Evolutionary conservation across 192 early-diverging fungal genomes (phyloP), one percentile per base, ranked within the genome.

Genomic region (Rhizophagus clarus): DNA sequence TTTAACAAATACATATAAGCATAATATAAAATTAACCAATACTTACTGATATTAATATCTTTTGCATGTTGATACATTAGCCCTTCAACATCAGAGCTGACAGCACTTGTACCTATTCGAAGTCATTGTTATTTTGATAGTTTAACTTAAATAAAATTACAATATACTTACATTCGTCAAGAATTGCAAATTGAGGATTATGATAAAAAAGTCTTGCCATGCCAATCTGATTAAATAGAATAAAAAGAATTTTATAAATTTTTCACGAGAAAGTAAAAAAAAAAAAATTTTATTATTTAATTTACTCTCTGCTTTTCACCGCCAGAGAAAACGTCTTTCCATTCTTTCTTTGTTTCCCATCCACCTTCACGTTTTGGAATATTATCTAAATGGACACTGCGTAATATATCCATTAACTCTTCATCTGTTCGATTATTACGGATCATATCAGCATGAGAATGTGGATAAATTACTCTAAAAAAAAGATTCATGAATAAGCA

Each of bases 151-250:
- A 6, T 17, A 60, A 29, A 17, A 51, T 8, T 73, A 6, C 24
- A 1, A 78, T 2, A 31, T 42, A 90, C 29, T 94, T 95, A 84
- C 95, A 96, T 89, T 99, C 98, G 86, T 98, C 97, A 84, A 99
- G 88, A 82, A 99, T 95, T 37, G 97, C 98, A 87, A 91, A 99
- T 79, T 90, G 90, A 22, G 98, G 98, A 61, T 90, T 88, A 87
- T 99, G 98, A 87, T 98, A 99, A 83, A 98, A 98, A 80, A 99
- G 88, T 24, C 98, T 87, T 6, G 97, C 97, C 95, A 99, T 95
- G 45, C 95, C 95, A 75, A 99, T 93, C 89, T 90, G 42, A 45
- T 45, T 45, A 81, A 61, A 28, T 2, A 34, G 24, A 32, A 71
- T 4, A 24, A 29, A 24, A 1, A 1, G 29, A 29, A 20, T 49